Conservation (phyloP, 371 early-diverging fungal species). For the Amoeboradix gromovi region DNA sequence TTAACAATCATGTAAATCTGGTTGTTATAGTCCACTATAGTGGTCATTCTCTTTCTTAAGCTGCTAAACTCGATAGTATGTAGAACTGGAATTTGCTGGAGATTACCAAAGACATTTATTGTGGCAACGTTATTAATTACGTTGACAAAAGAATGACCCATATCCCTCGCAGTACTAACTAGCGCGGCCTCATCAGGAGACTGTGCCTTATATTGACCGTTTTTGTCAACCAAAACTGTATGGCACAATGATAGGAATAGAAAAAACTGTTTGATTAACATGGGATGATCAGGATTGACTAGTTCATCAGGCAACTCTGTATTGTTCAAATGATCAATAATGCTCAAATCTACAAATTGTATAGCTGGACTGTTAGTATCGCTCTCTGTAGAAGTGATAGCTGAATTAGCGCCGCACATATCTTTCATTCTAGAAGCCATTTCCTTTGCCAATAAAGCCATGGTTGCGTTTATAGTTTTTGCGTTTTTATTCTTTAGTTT, state of each 20-base stretch:
- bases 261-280: neutral
- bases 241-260: neutral
- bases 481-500: neutral
- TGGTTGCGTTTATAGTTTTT: neutral
- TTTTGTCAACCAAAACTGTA: conserved; percentile 4
- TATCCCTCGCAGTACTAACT: conserved; percentile 53
- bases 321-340: neutral
- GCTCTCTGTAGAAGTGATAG: neutral
- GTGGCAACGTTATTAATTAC: conserved; percentile 26
- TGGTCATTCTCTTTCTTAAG: conserved; percentile 79
- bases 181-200: conserved; percentile 81
- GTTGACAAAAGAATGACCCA: conserved; percentile 53
- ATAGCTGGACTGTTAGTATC: neutral
- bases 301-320: neutral
- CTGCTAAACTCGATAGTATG: conserved; percentile 68
- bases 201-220: conserved; percentile 51
- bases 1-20: conserved; percentile 61
- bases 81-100: conserved; percentile 31
- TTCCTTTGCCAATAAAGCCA: neutral
- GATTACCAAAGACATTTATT: conserved; percentile 35
- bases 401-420: neutral
- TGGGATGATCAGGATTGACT: neutral
- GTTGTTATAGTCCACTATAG: conserved; percentile 37
- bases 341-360: neutral
- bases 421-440: neutral